Evolutionary conservation across 1,284 basidiomycete genomes (phyloP).

Genomic region (Stygiomarasmius scandens): DNA sequence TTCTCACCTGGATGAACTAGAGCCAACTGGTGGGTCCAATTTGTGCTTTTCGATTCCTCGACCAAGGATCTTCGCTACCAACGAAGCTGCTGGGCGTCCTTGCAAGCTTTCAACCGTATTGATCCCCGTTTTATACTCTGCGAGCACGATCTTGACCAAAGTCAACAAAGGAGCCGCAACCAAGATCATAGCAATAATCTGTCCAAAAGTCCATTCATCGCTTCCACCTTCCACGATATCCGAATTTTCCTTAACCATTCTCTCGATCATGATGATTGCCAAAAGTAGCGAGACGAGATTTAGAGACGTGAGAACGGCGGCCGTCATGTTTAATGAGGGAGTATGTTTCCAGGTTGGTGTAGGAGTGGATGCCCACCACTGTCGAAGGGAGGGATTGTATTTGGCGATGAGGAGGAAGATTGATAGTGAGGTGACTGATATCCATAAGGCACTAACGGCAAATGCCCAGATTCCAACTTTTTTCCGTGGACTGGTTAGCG

Average conservation of each 20-base stretch:
- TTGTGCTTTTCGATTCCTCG: too few species aligned
- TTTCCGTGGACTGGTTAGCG: too few species aligned
- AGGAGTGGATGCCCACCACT: neutral
- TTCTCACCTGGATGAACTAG: too few species aligned
- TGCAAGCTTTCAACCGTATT: neutral
- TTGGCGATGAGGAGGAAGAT: neutral
- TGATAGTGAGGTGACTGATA: neutral
- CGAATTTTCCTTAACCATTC: constrained; percentile 1
- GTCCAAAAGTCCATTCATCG: constrained; percentile 8
- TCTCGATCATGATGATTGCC: constrained; percentile 3
- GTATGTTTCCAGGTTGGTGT: constrained; percentile 2
- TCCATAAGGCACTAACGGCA: neutral
- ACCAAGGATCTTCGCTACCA: neutral
- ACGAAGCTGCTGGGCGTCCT: neutral
- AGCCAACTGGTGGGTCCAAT: too few species aligned
- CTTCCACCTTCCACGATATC: constrained; percentile 1
- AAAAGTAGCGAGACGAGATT: neutral
- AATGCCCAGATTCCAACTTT: constrained; percentile 6
- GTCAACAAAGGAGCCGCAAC: constrained; percentile 7
- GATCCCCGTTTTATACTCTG: neutral
- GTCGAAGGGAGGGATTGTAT: neutral
- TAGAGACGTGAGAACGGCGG: neutral
- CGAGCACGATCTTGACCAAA: neutral
- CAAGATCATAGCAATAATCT: constrained; percentile 8
- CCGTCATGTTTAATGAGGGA: neutral